Base-by-base conservation (phyloP, 768 basidiomycete species). In the Cyathus striatus region DNA sequence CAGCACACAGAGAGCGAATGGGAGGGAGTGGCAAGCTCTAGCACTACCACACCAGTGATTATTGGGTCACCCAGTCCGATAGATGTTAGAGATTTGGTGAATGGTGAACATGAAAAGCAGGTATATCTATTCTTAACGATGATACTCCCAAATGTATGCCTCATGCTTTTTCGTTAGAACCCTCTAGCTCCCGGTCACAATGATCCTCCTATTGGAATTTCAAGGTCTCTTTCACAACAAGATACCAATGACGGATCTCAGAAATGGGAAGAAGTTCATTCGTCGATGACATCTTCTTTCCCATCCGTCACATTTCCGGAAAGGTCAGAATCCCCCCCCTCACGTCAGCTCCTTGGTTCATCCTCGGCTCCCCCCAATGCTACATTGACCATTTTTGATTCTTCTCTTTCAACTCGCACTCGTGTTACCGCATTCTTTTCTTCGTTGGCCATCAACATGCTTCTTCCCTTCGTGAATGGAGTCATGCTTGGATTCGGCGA, bases 401-500 rank as follows among this genome's bases (percentile, higher is more conserved):
- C 71, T 18, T 68, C 78, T 23, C 69, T 91, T 38, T 78, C 85
- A 26, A 69, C 70, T 39, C 77, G 76, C 48, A 83, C 86, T 23
- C 81, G 89, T 40, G 54, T 78, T 36, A 78, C 75, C 30, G 86
- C 90, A 6, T 59, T 89, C 40, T 61, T 83, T 42, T 82, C 87
- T 13, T 80, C 86, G 18, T 59, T 92, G 49, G 85, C 86, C 21
- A 87, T 95, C 58, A 94, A 95, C 59, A 59, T 95, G 48, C 58
- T 87, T 1, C 72, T 95, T 27, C 91, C 91, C 0, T 95, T 95
- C 61, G 76, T 95, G 6, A 95, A 94, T 50, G 92, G 91, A 16
- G 87, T 95, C 45, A 95, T 95, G 91, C 79, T 93, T 40, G 91
- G 91, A n/a, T 93, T 94, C 57, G 91, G 91, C 30, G 92, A 95